phyloP scores from a whole-genome alignment of 2,329 filamentous ascomycete genomes.

The Monilinia aucupariae region DNA sequence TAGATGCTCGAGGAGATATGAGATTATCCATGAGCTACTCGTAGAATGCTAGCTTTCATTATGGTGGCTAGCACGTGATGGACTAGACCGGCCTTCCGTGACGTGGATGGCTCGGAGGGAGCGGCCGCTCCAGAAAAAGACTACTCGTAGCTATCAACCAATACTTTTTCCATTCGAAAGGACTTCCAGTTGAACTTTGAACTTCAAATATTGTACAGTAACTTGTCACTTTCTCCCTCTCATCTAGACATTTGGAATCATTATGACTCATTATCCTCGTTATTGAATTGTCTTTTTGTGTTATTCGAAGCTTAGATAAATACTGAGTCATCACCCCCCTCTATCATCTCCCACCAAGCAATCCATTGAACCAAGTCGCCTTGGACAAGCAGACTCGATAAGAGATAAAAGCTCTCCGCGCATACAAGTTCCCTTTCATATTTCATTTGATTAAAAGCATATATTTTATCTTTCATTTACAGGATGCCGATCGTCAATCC shows the following conservation, averaged over 20 bases:
- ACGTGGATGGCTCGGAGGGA: background rate
- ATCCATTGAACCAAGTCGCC: background rate
- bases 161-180: background rate
- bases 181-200: background rate
- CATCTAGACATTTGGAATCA: slow-evolving; percentile 5
- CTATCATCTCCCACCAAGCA: no score
- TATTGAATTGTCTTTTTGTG: background rate
- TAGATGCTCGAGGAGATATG: no score
- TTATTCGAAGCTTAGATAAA: background rate
- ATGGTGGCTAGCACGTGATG: no score
- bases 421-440: background rate
- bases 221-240: background rate
- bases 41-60: no score
- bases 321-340: background rate
- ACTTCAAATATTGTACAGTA: background rate
- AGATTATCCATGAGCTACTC: no score
- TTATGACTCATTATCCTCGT: background rate
- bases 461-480: slow-evolving; percentile 20
- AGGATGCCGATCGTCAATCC: slow-evolving; percentile 86
- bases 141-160: background rate
- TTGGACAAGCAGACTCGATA: background rate
- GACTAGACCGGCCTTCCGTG: background rate
- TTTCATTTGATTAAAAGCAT: background rate
- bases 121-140: slow-evolving; percentile 6
- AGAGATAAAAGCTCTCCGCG: background rate